These are phyloP conservation scores for Venturia carpophila DNA, from an alignment of 2,329 filamentous ascomycete species.

Conservation along the genomic window DNA sequence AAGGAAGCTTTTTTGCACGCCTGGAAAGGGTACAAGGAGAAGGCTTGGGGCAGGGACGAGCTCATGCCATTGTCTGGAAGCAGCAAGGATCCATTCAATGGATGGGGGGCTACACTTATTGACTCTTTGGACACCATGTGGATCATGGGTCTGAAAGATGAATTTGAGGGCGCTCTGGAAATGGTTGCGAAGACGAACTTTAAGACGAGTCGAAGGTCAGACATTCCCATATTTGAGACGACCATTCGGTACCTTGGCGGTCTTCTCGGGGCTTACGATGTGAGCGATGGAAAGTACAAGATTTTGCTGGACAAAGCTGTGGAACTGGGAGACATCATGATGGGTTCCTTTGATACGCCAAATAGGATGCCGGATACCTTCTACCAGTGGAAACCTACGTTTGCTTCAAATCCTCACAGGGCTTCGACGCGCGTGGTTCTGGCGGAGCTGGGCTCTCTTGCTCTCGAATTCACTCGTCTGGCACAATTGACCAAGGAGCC, in stretches of 20 bases:
- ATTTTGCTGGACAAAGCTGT: slow-evolving; percentile 54
- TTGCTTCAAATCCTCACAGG: slow-evolving; percentile 20
- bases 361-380: slow-evolving; percentile 57
- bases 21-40: slow-evolving; percentile 73
- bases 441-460: slow-evolving; percentile 51
- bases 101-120: slow-evolving; percentile 82
- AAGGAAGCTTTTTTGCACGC: slow-evolving; percentile 67
- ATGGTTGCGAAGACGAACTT: slow-evolving; percentile 56
- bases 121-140: slow-evolving; percentile 66
- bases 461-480: slow-evolving; percentile 56
- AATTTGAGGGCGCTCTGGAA: slow-evolving; percentile 57
- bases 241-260: slow-evolving; percentile 65
- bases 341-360: slow-evolving; percentile 59
- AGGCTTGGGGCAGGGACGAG: slow-evolving; percentile 84
- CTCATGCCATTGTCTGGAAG: slow-evolving; percentile 62
- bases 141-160: slow-evolving; percentile 60
- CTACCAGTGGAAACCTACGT: slow-evolving; percentile 46
- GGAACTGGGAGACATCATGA: slow-evolving; percentile 57
- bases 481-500: slow-evolving; percentile 54
- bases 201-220: slow-evolving; percentile 40
- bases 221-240: slow-evolving; percentile 63
- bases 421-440: slow-evolving; percentile 27
- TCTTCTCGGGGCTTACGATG: slow-evolving; percentile 60
- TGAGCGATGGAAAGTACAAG: slow-evolving; percentile 48
- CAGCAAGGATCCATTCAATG: slow-evolving; percentile 75